phyloP scores from a whole-genome alignment of 1,139 yeast genomes.

The Suhomyces bolitotheri region DNA sequence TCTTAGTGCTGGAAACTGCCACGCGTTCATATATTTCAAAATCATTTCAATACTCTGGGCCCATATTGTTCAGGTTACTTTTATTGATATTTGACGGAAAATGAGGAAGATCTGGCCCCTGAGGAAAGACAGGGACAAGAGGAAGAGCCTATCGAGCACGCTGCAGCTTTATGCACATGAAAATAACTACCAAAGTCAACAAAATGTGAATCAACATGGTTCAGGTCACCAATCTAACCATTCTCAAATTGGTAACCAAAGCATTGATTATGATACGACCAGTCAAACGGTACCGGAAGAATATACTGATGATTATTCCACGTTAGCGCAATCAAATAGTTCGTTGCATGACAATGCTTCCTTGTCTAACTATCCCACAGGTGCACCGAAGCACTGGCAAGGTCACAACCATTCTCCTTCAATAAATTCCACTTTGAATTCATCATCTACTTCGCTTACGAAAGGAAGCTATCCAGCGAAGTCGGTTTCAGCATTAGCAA shows the following conservation, averaged over 20 bases:
- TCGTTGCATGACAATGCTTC: conserved; percentile 12
- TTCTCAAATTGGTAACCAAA: conserved; percentile 6
- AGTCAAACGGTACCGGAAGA: conserved; percentile 12
- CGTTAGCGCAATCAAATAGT: conserved; percentile 15
- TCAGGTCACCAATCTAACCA: not conserved
- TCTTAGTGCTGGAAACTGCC: no score
- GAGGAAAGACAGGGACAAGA: conserved; percentile 32
- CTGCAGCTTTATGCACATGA: conserved; percentile 9
- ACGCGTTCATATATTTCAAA: no score
- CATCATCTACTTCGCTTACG: conserved; percentile 6
- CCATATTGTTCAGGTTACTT: no score
- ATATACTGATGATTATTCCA: conserved; percentile 17
- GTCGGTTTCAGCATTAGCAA: conserved; percentile 24
- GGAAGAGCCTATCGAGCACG: conserved; percentile 24
- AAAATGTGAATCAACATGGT: conserved; percentile 4
- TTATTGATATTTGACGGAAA: not conserved
- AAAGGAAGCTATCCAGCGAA: conserved; percentile 5
- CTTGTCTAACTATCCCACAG: conserved; percentile 5
- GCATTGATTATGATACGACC: conserved; percentile 9
- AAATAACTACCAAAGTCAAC: conserved; percentile 2
- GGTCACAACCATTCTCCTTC: conserved; percentile 12
- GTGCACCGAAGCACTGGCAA: conserved; percentile 3
- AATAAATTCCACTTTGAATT: conserved; percentile 10
- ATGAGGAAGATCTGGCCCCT: conserved; percentile 37
- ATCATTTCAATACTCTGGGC: no score